phyloP scores from a whole-genome alignment of 2,329 filamentous ascomycete species.

The Exophiala xenobiotica region DNA sequence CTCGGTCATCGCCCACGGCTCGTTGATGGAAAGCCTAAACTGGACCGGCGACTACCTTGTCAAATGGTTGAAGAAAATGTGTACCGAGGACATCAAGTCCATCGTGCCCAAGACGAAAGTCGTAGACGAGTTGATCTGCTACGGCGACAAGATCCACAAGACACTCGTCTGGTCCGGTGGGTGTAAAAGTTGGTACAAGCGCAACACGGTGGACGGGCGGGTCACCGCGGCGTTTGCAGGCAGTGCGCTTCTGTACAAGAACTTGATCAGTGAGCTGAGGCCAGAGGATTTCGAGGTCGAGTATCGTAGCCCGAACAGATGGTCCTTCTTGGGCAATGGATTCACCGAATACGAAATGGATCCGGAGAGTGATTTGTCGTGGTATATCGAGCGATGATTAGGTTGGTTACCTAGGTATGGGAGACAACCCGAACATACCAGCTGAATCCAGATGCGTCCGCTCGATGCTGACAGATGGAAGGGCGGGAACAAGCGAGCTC shows the following conservation, averaged over 20 bases:
- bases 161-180: constrained; percentile 31
- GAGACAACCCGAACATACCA: too few species aligned
- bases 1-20: constrained; percentile 33
- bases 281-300: constrained; percentile 31
- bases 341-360: constrained; percentile 37
- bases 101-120: constrained; percentile 33
- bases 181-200: constrained; percentile 28
- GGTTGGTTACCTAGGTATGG: too few species aligned
- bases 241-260: constrained; percentile 37
- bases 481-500: too few species aligned
- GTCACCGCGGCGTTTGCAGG: constrained; percentile 25
- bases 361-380: constrained; percentile 31
- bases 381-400: constrained; percentile 25
- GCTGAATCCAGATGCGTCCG: too few species aligned
- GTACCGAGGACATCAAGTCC: constrained; percentile 36
- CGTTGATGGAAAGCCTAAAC: constrained; percentile 29
- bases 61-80: constrained; percentile 35
- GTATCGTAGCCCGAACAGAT: constrained; percentile 18
- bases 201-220: constrained; percentile 19
- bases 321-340: constrained; percentile 37
- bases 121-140: constrained; percentile 35
- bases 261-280: constrained; percentile 36
- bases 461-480: too few species aligned
- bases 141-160: constrained; percentile 36
- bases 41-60: constrained; percentile 35